Percentiles rank a stretch among this genome's conserved stretches.
Conservation (phyloP, 352 stramenopile species). For the Phytopythium delawarense region DNA sequence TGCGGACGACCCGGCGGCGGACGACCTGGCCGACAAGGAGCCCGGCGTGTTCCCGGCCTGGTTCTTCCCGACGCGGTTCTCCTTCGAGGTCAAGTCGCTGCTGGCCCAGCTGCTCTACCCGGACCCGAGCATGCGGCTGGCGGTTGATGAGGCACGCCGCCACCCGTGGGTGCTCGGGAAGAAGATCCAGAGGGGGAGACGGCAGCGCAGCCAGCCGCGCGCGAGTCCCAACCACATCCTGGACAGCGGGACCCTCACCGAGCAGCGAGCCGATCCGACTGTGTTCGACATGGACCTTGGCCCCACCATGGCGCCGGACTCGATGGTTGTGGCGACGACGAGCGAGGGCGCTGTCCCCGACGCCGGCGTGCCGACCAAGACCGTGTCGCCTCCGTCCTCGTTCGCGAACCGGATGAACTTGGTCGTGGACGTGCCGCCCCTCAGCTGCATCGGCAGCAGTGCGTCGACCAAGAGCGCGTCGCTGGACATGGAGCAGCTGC, state of each 20-base stretch:
- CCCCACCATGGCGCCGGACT: too few species aligned
- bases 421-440: conserved; percentile 28
- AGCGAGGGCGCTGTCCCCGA: background rate
- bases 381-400: conserved; percentile 8
- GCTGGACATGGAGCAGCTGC: conserved; percentile 5
- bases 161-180: conserved; percentile 73
- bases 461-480: background rate
- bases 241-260: background rate
- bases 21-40: conserved; percentile 46
- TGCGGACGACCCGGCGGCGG: conserved; percentile 9
- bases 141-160: conserved; percentile 64
- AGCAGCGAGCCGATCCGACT: background rate
- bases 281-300: conserved; percentile 6
- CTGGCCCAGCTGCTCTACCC: conserved; percentile 80
- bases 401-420: conserved; percentile 32
- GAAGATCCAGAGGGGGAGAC: conserved; percentile 12
- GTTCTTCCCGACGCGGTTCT: conserved; percentile 82
- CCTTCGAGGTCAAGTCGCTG: conserved; percentile 69
- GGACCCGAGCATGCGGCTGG: conserved; percentile 69
- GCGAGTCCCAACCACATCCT: background rate
- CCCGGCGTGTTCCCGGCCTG: conserved; percentile 72
- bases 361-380: background rate
- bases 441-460: conserved; percentile 36
- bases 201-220: background rate
- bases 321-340: background rate